Base-by-base conservation (phyloP, 495 filamentous ascomycete genomes). In the Lophium mytilinum region DNA sequence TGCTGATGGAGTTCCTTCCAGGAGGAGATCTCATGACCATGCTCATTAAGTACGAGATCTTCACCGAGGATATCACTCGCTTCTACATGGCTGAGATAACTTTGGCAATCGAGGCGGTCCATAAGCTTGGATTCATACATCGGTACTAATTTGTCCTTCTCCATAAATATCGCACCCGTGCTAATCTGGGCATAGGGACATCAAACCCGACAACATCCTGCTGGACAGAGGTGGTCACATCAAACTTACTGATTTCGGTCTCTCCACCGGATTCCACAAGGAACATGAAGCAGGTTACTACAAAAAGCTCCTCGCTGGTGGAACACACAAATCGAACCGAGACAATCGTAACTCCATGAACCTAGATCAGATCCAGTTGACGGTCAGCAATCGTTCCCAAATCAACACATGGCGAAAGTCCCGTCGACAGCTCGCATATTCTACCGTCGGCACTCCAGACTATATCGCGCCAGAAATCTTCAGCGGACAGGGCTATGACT, bases 41-140 rank as follows among this genome's bases (percentile, higher is more conserved):
- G 93, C 80, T 99, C 63, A 99, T 99, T 75, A 97, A 96, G 76
- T 97, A 99, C 68, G 93, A 99, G 71, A 95, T 99, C 66, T 99
- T 99, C 73, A 94, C 90, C 0, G 90, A 96, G 68, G 93, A 97
- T 57, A 96, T 99, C 63, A 99, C 93, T 35, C 83, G 94, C 14
- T 99, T 99, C 75, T 99, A 99, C 74, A 97, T 99, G 82, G 93
- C 94, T 21, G 91, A 99, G 72, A 91, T 97, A 66, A 88, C 95
- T 18, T 80, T 96, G 72, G 94, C 93, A 9, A 96, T 99, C 60
- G 94, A 99, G 67, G 91, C 93, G 2, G 93, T 99, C 42, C 93
- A 99, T 71, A 94, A 91, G 69, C 81, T 96, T 61, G 93, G 93
- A 49, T 99, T 96, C 80, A 94, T 99, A 66, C 93, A 99, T 75